Percentiles rank a stretch among this genome's conserved stretches.
Evolutionary conservation across 1,284 basidiomycete genomes (phyloP).

Genomic region (Cutaneotrichosporon sp.): DNA sequence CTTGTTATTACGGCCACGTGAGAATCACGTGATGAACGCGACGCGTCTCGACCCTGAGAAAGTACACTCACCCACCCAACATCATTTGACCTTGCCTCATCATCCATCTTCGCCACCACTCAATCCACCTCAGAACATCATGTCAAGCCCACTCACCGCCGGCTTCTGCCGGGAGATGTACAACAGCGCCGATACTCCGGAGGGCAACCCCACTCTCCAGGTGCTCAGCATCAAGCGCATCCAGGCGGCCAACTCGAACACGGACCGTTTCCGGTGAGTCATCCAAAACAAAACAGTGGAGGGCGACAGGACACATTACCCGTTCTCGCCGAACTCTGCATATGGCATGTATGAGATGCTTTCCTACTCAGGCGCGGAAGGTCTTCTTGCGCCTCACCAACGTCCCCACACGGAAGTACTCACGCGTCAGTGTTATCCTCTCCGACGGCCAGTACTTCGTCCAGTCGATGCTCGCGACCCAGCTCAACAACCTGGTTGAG

Average conservation of each 20-base stretch:
- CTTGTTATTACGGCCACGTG: constrained; percentile 5
- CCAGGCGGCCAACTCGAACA: constrained; percentile 42
- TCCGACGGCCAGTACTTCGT: constrained; percentile 76
- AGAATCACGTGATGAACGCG: constrained; percentile 21
- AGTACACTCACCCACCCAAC: constrained; percentile 11
- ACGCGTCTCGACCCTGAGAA: constrained; percentile 21
- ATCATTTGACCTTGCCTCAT: neutral
- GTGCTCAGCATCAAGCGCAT: constrained; percentile 80
- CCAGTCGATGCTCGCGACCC: constrained; percentile 93
- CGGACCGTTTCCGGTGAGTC: constrained; percentile 52
- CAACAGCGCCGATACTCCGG: constrained; percentile 34
- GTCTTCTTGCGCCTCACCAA: neutral
- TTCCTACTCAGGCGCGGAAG: neutral
- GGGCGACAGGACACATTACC: neutral
- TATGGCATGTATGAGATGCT: neutral
- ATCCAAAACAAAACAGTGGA: neutral
- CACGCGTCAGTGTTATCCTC: constrained; percentile 53
- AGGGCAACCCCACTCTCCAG: constrained; percentile 66
- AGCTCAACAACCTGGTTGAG: constrained; percentile 75
- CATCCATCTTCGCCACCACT: neutral
- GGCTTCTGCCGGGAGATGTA: constrained; percentile 44
- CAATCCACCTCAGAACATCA: constrained; percentile 21
- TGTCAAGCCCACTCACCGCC: constrained; percentile 42
- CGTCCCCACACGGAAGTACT: neutral
- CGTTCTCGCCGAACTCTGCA: neutral